Percentiles rank a stretch among this genome's conserved stretches.
Conservation (phyloP, 1,284 basidiomycete genomes). For the Leccinum angustisporum region DNA sequence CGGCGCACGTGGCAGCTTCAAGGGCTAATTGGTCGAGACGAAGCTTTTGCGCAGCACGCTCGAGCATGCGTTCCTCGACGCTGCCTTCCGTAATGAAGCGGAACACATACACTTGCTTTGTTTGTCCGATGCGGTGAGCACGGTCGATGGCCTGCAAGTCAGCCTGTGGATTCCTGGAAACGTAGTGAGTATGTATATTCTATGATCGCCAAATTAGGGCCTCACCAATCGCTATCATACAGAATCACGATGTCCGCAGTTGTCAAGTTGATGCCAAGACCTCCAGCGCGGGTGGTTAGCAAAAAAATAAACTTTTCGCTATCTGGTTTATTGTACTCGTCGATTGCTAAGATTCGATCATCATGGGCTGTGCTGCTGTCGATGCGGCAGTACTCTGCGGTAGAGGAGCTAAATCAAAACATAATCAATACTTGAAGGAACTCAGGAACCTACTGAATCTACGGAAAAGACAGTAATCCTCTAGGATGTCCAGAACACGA, state of each 20-base stretch:
- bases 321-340: constrained; percentile 95
- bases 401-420: not conserved
- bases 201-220: not conserved
- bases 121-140: constrained; percentile 98
- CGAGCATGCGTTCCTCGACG: constrained; percentile 96
- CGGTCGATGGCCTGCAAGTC: constrained; percentile 99
- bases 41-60: constrained; percentile 95
- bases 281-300: constrained; percentile 97
- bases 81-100: constrained; percentile 96
- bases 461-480: constrained; percentile 97
- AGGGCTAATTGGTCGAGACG: constrained; percentile 90
- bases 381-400: constrained; percentile 91
- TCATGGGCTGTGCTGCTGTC: constrained; percentile 96
- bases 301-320: constrained; percentile 98
- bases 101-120: constrained; percentile 98
- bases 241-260: constrained; percentile 94
- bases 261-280: constrained; percentile 96
- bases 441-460: constrained; percentile 68
- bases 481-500: constrained; percentile 90
- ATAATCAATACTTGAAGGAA: not conserved
- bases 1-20: constrained; percentile 81
- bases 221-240: constrained; percentile 95
- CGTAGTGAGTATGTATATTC: not conserved
- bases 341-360: constrained; percentile 93
- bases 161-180: constrained; percentile 89